Conservation (phyloP, 345 rosid genomes). For the Trapa incisa region DNA sequence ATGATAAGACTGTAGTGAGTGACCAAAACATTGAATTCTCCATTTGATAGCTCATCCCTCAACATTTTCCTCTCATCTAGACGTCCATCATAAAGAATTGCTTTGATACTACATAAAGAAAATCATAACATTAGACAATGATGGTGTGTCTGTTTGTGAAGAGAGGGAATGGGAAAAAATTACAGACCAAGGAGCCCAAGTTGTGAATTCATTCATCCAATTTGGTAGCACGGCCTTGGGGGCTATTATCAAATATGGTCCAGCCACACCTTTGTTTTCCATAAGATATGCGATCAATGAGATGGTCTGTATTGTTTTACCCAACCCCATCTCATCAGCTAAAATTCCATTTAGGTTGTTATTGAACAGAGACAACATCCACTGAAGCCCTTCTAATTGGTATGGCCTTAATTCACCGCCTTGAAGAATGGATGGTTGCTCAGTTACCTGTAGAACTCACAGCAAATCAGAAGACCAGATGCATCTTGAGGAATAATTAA, state of each 20-base stretch:
- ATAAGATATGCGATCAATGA: conserved; percentile 79
- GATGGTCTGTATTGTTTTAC: conserved; percentile 96
- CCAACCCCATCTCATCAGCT: conserved; percentile 99
- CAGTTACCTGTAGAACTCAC: conserved; percentile 52
- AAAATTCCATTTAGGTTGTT: conserved; percentile 95
- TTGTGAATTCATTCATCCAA: conserved; percentile 86
- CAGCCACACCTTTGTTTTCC: conserved; percentile 71
- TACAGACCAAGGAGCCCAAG: conserved; percentile 81
- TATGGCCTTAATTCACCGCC: conserved; percentile 90
- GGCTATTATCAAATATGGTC: conserved; percentile 95
- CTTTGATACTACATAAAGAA: conserved; percentile 52
- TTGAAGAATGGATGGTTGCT: conserved; percentile 83
- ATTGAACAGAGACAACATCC: conserved; percentile 97
- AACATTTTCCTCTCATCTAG: conserved; percentile 82
- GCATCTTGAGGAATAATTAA: no score
- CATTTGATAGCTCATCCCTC: conserved; percentile 62
- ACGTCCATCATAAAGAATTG: conserved; percentile 95
- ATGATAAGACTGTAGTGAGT: conserved; percentile 96
- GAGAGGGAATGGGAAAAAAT: conserved; percentile 1
- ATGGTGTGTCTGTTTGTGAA: not conserved
- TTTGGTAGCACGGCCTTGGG: conserved; percentile 98
- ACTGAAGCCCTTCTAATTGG: conserved; percentile 96
- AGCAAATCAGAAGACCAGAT: not conserved
- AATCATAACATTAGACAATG: conserved; percentile 10
- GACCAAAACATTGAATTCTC: conserved; percentile 66